Base-by-base conservation (phyloP, 2,329 filamentous ascomycete genomes). In the Cercospora sesami region DNA sequence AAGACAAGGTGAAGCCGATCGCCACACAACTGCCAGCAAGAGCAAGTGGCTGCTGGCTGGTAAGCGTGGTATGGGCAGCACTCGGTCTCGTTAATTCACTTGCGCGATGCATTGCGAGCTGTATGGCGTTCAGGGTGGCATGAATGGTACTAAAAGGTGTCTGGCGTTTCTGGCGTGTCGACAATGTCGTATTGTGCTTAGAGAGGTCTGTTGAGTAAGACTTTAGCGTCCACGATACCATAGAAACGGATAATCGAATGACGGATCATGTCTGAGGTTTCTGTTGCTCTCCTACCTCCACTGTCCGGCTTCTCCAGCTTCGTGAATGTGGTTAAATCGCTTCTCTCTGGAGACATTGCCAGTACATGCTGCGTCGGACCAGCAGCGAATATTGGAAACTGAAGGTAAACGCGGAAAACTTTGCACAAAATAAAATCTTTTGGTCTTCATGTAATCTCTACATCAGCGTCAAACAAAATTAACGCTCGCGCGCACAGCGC, bases 11-110 rank as follows among this genome's bases (percentile, higher is more conserved):
- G 95, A 99, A 84, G 94, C 91, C 70, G 95, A 99, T 86, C 89
- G 96, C 79, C 94, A 98, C 83, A 89, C 89, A 70, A 90, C 90
- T 65, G 91, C 91, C 42, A 86, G 91, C 63, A 82, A 96, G 81
- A 88, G 90, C 71, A 99, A 96, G 84, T 95, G 98, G 83, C 85
- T 99, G 87, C 90, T 96, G 79, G 86, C 91, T 69, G 95, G 95
- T 76, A 99, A 98, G 86, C 91, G 95, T 80, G 90, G 92, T 71
- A 94, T 96, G 78, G 94, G 95, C 81, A 97, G 95, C 86, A 94
- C 92, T 67, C 68, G 71, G 63, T 69, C 67, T 64, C 70, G 71
- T 57, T 73, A 67, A 68, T 53, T 31, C 31, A 21, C 23, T 5
- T 18, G 2, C 28, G 55, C 45, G 42, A 16, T 60, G 42, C 64